Percentiles rank a stretch among this genome's conserved stretches.
phyloP scores from a whole-genome alignment of 2,329 filamentous ascomycete species.

The Diaporthe caulivora region DNA sequence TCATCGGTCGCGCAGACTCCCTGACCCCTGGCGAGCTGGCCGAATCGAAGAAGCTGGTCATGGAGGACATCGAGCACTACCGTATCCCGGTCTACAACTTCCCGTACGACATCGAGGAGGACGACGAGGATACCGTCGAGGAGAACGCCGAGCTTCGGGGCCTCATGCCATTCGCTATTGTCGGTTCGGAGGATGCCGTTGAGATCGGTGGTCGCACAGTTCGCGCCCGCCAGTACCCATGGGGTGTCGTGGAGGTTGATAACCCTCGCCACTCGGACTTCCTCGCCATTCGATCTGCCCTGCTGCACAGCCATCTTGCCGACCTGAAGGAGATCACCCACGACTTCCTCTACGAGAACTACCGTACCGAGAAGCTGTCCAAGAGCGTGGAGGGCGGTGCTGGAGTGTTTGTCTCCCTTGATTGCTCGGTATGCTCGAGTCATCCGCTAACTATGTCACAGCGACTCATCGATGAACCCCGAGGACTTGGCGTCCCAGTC shows the following conservation, averaged over 20 bases:
- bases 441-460: slow-evolving; percentile 52
- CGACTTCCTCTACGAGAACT: slow-evolving; percentile 99
- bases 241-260: slow-evolving; percentile 98
- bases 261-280: slow-evolving; percentile 99
- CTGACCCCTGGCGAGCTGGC: slow-evolving; percentile 96
- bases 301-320: slow-evolving; percentile 96
- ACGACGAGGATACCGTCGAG: slow-evolving; percentile 98
- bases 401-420: slow-evolving; percentile 77
- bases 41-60: slow-evolving; percentile 99
- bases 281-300: slow-evolving; percentile 93
- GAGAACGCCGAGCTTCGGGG: slow-evolving; percentile 98
- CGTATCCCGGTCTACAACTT: slow-evolving; percentile 99
- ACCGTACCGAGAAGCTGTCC: slow-evolving; percentile 99
- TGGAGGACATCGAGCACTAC: slow-evolving; percentile 99
- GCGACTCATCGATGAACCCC: slow-evolving; percentile 94
- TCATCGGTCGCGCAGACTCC: slow-evolving; percentile 98
- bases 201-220: slow-evolving; percentile 94
- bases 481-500: slow-evolving; percentile 97
- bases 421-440: neutral
- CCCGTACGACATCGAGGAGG: slow-evolving; percentile 99
- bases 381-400: slow-evolving; percentile 97
- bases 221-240: slow-evolving; percentile 96
- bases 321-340: slow-evolving; percentile 99
- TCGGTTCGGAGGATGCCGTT: slow-evolving; percentile 94
- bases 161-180: slow-evolving; percentile 99